Base-by-base conservation (phyloP, 306 rosid genomes). In the Gynostemma pentaphyllum region DNA sequence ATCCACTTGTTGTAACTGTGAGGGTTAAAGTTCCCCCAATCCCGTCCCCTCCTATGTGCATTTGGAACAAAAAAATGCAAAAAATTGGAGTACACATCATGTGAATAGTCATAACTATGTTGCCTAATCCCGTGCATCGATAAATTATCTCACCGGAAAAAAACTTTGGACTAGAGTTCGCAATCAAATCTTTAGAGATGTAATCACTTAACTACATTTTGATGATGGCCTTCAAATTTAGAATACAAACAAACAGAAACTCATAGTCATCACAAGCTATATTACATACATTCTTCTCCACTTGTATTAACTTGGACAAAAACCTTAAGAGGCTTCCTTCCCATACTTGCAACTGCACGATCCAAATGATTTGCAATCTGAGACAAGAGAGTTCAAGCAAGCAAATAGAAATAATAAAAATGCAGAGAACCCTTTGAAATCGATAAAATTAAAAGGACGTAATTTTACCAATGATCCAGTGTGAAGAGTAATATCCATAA, bases 221-320 rank as follows among this genome's bases (percentile, higher is more conserved):
- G 23, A 42, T 57, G 30, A 23, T 56, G 26, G 18, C 2, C 44
- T 30, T 56, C 42, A 56, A 18, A 19, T 57, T 59, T 34, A 39
- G 44, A n/a, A n/a, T n/a, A n/a, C 2, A 2, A 39, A 32, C 46
- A 59, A 36, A 19, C 18, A 66, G 19, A 22, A 28, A 57, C 51
- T 45, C 2, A 27, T 28, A 42, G 27, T 23, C 16, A 29, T 19
- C 12, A 28, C 45, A 57, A 36, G 52, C 3, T 21, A 34, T n/a
- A 76, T 75, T 75, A 73, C 90, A 72, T 78, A 92, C 99, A 78
- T 62, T 73, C 77, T 82, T 92, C 99, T 62, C 99, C 99, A 62
- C 99, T 88, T n/a, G 99, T 92, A 81, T 88, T 92, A 69, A 92
- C 96, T 79, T 92, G 90, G 69, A 88, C 80, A 68, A 86, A 74